Conservation (phyloP, 2,329 filamentous ascomycete species). For the Claviceps pusilla region DNA sequence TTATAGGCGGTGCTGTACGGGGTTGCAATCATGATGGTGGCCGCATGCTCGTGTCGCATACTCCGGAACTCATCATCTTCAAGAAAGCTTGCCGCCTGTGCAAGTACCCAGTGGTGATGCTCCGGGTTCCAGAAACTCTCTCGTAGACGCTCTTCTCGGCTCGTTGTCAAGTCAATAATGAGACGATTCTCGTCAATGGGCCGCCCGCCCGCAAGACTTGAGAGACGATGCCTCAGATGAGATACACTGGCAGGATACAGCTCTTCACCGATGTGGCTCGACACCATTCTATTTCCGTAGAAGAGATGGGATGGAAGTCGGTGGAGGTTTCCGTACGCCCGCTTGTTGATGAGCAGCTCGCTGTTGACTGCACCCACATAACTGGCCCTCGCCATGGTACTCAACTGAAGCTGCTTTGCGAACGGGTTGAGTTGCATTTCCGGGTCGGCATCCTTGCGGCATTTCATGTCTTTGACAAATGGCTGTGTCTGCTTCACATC, state of each 20-base stretch:
- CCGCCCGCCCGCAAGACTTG: slow-evolving; percentile 10
- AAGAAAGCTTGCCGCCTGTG: slow-evolving; percentile 15
- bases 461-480: slow-evolving; percentile 20
- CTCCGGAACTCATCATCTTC: slow-evolving; percentile 1
- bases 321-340: slow-evolving; percentile 24
- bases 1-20: slow-evolving; percentile 26
- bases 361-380: slow-evolving; percentile 17
- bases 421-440: slow-evolving; percentile 17
- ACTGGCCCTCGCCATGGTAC: slow-evolving; percentile 25
- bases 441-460: slow-evolving; percentile 7
- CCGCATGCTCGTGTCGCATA: slow-evolving; percentile 14
- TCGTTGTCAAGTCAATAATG: slow-evolving; percentile 17
- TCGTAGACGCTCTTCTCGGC: slow-evolving; percentile 13
- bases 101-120: slow-evolving; percentile 24
- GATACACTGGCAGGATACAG: slow-evolving; percentile 15
- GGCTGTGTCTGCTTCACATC: slow-evolving; percentile 31
- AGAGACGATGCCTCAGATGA: slow-evolving; percentile 17
- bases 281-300: slow-evolving; percentile 24
- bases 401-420: slow-evolving; percentile 18
- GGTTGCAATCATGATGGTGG: slow-evolving; percentile 28
- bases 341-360: slow-evolving; percentile 22
- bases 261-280: slow-evolving; percentile 11
- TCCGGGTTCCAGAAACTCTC: slow-evolving; percentile 26
- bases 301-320: slow-evolving; percentile 26
- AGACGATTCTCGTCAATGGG: slow-evolving; percentile 21